Percentiles rank a stretch among this genome's conserved stretches.
phyloP scores from a whole-genome alignment of 1,284 basidiomycete genomes.

The Entoloma clypeatum region DNA sequence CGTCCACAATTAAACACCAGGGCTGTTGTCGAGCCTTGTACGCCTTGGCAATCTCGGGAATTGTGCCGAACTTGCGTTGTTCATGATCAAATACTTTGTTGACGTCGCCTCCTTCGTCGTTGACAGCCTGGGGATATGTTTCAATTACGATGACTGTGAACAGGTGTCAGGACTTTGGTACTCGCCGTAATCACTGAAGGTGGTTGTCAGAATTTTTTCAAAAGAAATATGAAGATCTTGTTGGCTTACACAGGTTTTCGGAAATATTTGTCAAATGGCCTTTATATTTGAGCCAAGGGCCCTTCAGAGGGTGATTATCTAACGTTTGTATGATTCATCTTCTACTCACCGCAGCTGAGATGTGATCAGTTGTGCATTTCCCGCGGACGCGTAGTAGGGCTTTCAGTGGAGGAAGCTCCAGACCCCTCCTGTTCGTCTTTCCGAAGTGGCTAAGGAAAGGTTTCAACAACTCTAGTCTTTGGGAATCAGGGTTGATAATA shows the following conservation, averaged over 20 bases:
- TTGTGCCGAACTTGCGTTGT: constrained; percentile 68
- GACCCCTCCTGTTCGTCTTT: constrained; percentile 45
- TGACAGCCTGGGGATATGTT: constrained; percentile 64
- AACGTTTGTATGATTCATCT: constrained; percentile 1
- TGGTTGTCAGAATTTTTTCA: neutral
- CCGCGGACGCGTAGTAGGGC: constrained; percentile 91
- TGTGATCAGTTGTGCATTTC: constrained; percentile 99
- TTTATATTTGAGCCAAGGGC: constrained; percentile 98
- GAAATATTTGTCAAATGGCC: constrained; percentile 95
- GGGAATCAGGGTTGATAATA: constrained; percentile 75
- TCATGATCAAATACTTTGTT: constrained; percentile 85
- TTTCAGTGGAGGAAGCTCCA: constrained; percentile 80
- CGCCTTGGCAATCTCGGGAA: constrained; percentile 85
- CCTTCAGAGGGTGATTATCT: constrained; percentile 40
- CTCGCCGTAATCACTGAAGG: constrained; percentile 40
- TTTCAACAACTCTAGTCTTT: constrained; percentile 83
- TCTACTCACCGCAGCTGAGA: constrained; percentile 80
- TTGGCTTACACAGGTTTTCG: constrained; percentile 81
- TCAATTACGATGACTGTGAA: constrained; percentile 4
- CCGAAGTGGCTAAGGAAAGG: constrained; percentile 85
- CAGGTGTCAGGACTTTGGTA: neutral
- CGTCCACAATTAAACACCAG: constrained; percentile 95
- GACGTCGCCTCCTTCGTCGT: constrained; percentile 89
- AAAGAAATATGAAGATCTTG: neutral
- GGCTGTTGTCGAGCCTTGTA: constrained; percentile 80